Percentiles rank a stretch among this genome's conserved stretches.
phyloP scores from a whole-genome alignment of 148 eudicot genomes.

The Suaeda aralocaspica region DNA sequence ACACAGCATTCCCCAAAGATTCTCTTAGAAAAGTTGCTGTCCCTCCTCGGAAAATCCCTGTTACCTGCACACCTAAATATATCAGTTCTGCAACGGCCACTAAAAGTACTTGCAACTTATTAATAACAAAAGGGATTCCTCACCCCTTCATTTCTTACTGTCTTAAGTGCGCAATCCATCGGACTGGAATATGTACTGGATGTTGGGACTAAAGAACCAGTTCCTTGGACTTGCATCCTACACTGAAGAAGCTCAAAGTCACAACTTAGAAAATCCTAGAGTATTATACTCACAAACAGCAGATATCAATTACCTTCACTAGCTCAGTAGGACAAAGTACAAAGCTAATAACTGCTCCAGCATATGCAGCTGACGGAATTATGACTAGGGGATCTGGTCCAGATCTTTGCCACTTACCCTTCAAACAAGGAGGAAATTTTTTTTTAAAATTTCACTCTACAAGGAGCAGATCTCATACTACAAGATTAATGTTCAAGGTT shows the following conservation, averaged over 20 bases:
- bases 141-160: slow-evolving; percentile 79
- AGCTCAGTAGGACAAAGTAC: slow-evolving; percentile 78
- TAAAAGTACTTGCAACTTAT: slow-evolving; percentile 5
- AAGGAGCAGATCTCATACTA: neutral
- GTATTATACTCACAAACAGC: slow-evolving; percentile 8
- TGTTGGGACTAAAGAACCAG: slow-evolving; percentile 61
- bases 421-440: slow-evolving; percentile 1
- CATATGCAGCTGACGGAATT: slow-evolving; percentile 72
- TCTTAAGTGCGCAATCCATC: slow-evolving; percentile 69
- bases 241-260: slow-evolving; percentile 66
- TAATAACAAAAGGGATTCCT: slow-evolving; percentile 18
- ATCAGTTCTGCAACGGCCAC: slow-evolving; percentile 22
- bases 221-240: slow-evolving; percentile 96
- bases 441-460: neutral
- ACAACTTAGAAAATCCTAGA: slow-evolving; percentile 22
- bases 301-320: slow-evolving; percentile 53
- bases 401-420: slow-evolving; percentile 53
- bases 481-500: neutral
- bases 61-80: slow-evolving; percentile 45
- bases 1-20: slow-evolving; percentile 72
- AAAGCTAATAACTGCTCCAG: slow-evolving; percentile 78
- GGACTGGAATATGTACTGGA: slow-evolving; percentile 56
- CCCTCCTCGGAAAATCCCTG: slow-evolving; percentile 90
- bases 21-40: slow-evolving; percentile 72
- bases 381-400: slow-evolving; percentile 62